Percentiles rank a stretch among this genome's conserved stretches.
Conservation (phyloP, 2,329 filamentous ascomycete genomes). For the Orbilia oligospora region DNA sequence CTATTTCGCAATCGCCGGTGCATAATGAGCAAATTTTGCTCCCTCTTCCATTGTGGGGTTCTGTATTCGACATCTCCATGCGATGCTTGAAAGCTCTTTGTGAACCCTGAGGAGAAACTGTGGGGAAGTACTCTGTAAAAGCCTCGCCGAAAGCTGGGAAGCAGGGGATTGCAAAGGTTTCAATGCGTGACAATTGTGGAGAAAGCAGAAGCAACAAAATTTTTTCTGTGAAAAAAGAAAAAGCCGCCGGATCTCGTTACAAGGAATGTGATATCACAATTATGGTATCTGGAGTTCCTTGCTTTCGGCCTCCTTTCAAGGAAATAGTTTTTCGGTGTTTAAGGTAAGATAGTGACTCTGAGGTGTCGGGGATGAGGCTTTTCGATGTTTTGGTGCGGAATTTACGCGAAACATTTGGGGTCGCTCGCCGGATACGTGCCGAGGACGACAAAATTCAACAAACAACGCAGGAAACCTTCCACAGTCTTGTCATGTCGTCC, state of each 20-base stretch:
- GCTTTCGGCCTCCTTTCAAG: slow-evolving; percentile 9
- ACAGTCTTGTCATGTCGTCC: background rate
- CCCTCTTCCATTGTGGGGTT: slow-evolving; percentile 3
- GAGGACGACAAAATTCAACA: slow-evolving; percentile 12
- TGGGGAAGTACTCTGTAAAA: slow-evolving; percentile 30
- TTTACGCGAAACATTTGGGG: slow-evolving; percentile 12
- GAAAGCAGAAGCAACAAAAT: background rate
- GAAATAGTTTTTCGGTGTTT: slow-evolving; percentile 1
- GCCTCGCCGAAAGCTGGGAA: slow-evolving; percentile 24
- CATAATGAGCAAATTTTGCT: slow-evolving; percentile 3
- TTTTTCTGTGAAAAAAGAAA: slow-evolving; percentile 13
- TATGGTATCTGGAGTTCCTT: slow-evolving; percentile 16
- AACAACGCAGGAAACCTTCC: background rate
- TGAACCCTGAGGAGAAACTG: slow-evolving; percentile 24
- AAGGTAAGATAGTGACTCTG: slow-evolving; percentile 7
- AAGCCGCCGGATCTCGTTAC: background rate
- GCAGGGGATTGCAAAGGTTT: slow-evolving; percentile 4
- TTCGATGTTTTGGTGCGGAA: slow-evolving; percentile 11
- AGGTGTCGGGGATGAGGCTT: slow-evolving; percentile 4
- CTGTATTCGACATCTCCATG: slow-evolving; percentile 42
- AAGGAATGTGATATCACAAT: slow-evolving; percentile 31
- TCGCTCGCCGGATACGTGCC: slow-evolving; percentile 3
- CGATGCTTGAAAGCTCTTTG: slow-evolving; percentile 17
- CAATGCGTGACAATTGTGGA: slow-evolving; percentile 11
- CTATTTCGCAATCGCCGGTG: slow-evolving; percentile 13